phyloP scores from a whole-genome alignment of 768 basidiomycete genomes.

The Lyophyllum atratum region DNA sequence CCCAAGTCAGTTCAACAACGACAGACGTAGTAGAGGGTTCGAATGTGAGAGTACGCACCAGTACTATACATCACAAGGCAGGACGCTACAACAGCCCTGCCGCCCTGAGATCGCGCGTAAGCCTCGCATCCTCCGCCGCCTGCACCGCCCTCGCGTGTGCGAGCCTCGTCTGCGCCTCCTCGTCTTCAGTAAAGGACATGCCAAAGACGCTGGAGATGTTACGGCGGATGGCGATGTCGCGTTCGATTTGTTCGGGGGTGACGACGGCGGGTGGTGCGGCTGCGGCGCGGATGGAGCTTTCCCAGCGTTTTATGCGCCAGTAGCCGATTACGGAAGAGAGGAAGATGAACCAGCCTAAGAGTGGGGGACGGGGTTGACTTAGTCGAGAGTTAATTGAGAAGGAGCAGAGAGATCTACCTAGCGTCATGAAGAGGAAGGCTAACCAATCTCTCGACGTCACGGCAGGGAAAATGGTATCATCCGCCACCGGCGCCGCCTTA shows the following conservation, averaged over 20 bases:
- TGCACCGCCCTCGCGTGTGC: slow-evolving; percentile 27
- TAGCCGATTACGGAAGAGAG: slow-evolving; percentile 81
- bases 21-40: too few relatives aligned
- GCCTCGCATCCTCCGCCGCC: slow-evolving; percentile 43
- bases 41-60: too few relatives aligned
- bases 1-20: too few relatives aligned
- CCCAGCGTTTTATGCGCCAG: slow-evolving; percentile 87
- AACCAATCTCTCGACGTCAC: slow-evolving; percentile 81
- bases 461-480: slow-evolving; percentile 29
- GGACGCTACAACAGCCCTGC: slow-evolving; percentile 52
- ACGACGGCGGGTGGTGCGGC: slow-evolving; percentile 35
- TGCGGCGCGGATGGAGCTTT: slow-evolving; percentile 61
- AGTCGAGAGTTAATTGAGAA: not conserved
- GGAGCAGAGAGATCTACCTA: slow-evolving; percentile 48
- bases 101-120: slow-evolving; percentile 49
- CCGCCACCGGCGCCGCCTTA: slow-evolving; percentile 45
- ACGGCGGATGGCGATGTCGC: slow-evolving; percentile 51
- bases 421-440: slow-evolving; percentile 87
- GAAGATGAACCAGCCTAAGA: slow-evolving; percentile 87
- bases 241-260: slow-evolving; percentile 49
- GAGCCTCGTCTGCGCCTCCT: slow-evolving; percentile 8
- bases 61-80: not conserved
- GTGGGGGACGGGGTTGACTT: not conserved
- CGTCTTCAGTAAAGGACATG: slow-evolving; percentile 37
- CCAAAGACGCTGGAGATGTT: slow-evolving; percentile 57